Conservation (phyloP, 2,329 filamentous ascomycete species). For the Teratosphaeria gauchensis region DNA sequence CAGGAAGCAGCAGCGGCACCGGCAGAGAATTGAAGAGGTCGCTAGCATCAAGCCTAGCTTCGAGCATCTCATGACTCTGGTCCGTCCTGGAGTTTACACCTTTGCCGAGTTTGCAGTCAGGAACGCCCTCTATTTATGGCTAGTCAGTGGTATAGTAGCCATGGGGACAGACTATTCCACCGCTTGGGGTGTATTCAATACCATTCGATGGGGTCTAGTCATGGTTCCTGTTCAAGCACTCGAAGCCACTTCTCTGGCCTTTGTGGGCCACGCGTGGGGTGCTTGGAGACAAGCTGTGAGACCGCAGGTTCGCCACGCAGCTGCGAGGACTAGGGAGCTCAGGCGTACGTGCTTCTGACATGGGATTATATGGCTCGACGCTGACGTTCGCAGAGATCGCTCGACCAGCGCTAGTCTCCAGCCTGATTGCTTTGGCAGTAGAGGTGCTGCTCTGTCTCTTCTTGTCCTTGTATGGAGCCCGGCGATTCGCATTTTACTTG, state of each 20-base stretch:
- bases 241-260: constrained; percentile 55
- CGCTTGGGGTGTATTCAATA: constrained; percentile 62
- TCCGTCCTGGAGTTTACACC: constrained; percentile 49
- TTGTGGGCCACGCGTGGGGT: constrained; percentile 60
- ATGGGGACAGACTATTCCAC: constrained; percentile 58
- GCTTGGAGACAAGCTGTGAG: constrained; percentile 24
- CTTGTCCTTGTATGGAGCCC: constrained; percentile 47
- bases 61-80: constrained; percentile 40
- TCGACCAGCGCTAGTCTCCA: constrained; percentile 46
- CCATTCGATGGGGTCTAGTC: constrained; percentile 62
- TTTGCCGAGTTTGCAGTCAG: constrained; percentile 57
- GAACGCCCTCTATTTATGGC: constrained; percentile 63
- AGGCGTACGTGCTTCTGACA: constrained; percentile 1
- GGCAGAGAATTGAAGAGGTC: not conserved
- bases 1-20: constrained; percentile 10
- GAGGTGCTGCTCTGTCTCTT: constrained; percentile 56
- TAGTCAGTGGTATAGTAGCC: constrained; percentile 54
- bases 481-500: constrained; percentile 54
- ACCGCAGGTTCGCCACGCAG: constrained; percentile 9
- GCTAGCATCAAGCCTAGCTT: constrained; percentile 27
- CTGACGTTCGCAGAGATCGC: constrained; percentile 28
- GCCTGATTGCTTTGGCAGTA: constrained; percentile 44
- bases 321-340: constrained; percentile 10
- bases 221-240: constrained; percentile 64
- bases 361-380: not conserved